Base-by-base conservation (phyloP, 805 yeast species). In the Sugiyamaella mastotermitis region DNA sequence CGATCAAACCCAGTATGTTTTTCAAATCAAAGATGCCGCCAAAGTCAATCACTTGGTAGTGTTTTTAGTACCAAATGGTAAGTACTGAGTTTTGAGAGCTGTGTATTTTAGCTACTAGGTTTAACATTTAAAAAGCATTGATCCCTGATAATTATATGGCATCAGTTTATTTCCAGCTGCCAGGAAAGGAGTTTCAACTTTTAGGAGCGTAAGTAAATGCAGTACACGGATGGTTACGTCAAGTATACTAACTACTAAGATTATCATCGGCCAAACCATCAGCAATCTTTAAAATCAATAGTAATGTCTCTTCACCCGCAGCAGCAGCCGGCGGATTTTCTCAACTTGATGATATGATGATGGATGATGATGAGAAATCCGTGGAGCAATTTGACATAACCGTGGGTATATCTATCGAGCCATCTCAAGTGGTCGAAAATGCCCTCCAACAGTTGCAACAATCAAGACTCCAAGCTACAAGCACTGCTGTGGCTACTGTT, bases 391-490 rank as follows among this genome's bases (percentile, higher is more conserved):
- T 46, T 49, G 43, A 50, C 19, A 60, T 70, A 31, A 61, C 69
- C 1, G 77, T 90, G 3, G 98, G 98, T 0, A 83, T 92, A n/a
- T 84, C 96, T 3, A 78, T 90, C 10, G 98, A 90, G 55, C 83
- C 95, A 0, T 69, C 74, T 5, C 66, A 57, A 0, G 78, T 72
- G 35, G 97, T 94, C 0, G 74, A 75, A 43, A 60, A 65, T 25
- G 78, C 72, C 40, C 60, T 85, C 31, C 67, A 60, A 18, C 66
- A 67, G 42, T n/a, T n/a, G n/a, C n/a, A n/a, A n/a, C n/a, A n/a
- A n/a, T 68, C 64, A 35, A 48, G 44, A 28, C 47, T 55, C 36
- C 53, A 36, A 44, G 46, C 46, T 40, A 51, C 62, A n/a, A 48
- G 45, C n/a, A 26, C 46, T 11, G 13, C 52, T 1, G 42, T 44